A percentile compares a stretch with the other conserved stretches of the same genome.
Conservation (phyloP, 139 green algal genomes). For the Limnomonas spitsbergensis region DNA sequence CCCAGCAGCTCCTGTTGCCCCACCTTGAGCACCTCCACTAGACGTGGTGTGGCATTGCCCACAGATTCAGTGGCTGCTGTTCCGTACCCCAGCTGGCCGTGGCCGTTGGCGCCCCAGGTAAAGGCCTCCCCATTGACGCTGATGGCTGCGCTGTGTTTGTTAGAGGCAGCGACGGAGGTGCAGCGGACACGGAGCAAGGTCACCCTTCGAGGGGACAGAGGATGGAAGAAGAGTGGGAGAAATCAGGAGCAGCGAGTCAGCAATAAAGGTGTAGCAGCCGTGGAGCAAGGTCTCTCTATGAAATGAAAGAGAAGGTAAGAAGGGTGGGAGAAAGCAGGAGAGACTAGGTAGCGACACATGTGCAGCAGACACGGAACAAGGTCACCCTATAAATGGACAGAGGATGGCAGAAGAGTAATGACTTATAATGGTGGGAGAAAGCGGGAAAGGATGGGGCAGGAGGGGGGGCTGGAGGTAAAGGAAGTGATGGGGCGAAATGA, state of each 20-base stretch:
- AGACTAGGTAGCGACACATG: no score
- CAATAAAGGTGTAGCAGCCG: not conserved
- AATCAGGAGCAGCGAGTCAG: no score
- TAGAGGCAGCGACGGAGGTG: slow-evolving; percentile 73
- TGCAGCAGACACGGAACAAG: no score
- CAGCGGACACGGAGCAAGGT: slow-evolving; percentile 44
- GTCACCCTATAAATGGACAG: no score
- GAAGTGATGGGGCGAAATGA: no score
- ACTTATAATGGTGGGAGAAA: no score
- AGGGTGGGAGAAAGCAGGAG: no score
- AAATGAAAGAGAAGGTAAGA: no score
- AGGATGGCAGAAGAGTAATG: no score
- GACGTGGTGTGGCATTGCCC: slow-evolving; percentile 61
- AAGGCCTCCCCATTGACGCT: slow-evolving; percentile 66
- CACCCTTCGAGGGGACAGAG: not conserved
- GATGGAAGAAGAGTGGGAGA: not conserved
- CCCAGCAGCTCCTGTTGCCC: no score
- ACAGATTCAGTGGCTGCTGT: slow-evolving; percentile 56
- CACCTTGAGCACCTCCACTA: slow-evolving; percentile 78
- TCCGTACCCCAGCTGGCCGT: slow-evolving; percentile 82
- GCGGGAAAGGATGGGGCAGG: no score
- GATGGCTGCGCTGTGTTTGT: slow-evolving; percentile 80
- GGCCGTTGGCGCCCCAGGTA: slow-evolving; percentile 77
- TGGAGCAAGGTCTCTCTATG: not conserved
- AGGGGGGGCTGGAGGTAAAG: no score